phyloP scores from a whole-genome alignment of 2,329 filamentous ascomycete genomes.

The Teratosphaeria viscida region DNA sequence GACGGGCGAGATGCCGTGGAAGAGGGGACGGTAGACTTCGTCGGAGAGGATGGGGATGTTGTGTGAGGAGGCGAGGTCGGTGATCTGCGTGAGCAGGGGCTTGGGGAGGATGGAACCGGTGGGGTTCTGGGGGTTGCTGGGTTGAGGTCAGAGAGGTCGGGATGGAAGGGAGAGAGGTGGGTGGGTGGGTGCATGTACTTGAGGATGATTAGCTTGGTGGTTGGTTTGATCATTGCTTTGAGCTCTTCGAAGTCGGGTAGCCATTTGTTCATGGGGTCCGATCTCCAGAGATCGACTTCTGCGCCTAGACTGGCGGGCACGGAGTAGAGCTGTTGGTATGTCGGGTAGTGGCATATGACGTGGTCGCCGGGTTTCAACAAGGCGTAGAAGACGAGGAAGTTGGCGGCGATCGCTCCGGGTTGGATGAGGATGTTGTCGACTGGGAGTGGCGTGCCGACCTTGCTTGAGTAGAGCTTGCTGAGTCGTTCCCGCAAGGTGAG shows the following conservation, averaged over 20 bases:
- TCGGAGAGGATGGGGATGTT: slow-evolving; percentile 61
- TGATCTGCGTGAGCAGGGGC: slow-evolving; percentile 48
- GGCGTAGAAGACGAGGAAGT: slow-evolving; percentile 67
- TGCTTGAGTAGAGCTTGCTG: slow-evolving; percentile 53
- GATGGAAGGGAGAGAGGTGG: neutral
- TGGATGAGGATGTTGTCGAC: slow-evolving; percentile 63
- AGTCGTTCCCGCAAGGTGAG: slow-evolving; percentile 53
- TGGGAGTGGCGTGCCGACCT: slow-evolving; percentile 37
- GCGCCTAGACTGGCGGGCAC: slow-evolving; percentile 66
- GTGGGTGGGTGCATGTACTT: slow-evolving; percentile 35
- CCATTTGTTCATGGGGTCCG: slow-evolving; percentile 54
- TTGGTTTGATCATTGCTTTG: slow-evolving; percentile 51
- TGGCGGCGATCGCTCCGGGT: slow-evolving; percentile 73
- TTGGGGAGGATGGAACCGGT: slow-evolving; percentile 61
- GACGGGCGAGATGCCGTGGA: slow-evolving; percentile 53
- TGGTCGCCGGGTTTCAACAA: slow-evolving; percentile 66
- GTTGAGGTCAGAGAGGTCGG: neutral
- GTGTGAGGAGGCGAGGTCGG: slow-evolving; percentile 52
- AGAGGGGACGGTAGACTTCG: slow-evolving; percentile 77
- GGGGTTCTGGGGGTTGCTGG: slow-evolving; percentile 71
- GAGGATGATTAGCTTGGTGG: slow-evolving; percentile 61
- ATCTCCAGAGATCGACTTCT: slow-evolving; percentile 66
- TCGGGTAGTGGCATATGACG: slow-evolving; percentile 77
- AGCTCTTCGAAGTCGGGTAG: slow-evolving; percentile 57
- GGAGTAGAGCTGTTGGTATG: slow-evolving; percentile 74